phyloP scores from a whole-genome alignment of 75 land plant genomes.

The Adiantum capillusveneris region DNA sequence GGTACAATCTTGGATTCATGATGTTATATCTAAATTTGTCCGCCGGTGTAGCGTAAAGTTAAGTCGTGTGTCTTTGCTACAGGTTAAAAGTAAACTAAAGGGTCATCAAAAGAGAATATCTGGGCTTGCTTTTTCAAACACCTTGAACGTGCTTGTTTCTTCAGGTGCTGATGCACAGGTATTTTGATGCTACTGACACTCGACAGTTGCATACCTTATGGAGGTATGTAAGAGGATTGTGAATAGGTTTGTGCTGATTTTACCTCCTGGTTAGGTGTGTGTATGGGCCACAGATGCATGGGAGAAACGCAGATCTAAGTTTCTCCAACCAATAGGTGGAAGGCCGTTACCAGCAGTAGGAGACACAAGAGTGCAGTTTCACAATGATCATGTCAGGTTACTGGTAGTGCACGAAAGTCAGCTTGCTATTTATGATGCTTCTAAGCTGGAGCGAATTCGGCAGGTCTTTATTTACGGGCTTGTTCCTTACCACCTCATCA shows the following conservation, averaged over 20 bases:
- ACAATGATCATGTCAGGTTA: constrained; percentile 59
- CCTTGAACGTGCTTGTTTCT: constrained; percentile 52
- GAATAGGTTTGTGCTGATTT: background rate
- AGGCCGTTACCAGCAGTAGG: constrained; percentile 24
- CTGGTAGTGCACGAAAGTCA: constrained; percentile 70
- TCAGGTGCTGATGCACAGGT: constrained; percentile 73
- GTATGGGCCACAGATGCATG: constrained; percentile 68
- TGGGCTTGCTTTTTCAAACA: constrained; percentile 55
- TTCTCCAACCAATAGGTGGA: constrained; percentile 48
- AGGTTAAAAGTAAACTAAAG: constrained; percentile 52
- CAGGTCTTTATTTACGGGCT: constrained; percentile 35
- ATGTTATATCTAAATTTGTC: no score
- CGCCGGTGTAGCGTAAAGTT: no score
- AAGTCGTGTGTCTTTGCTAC: background rate
- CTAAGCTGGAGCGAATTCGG: constrained; percentile 40
- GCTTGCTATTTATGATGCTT: constrained; percentile 53
- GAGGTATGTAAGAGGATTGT: background rate
- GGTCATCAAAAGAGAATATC: constrained; percentile 60
- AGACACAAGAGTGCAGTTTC: constrained; percentile 73
- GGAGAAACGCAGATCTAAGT: constrained; percentile 58
- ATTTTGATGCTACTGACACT: background rate
- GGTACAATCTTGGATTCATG: constrained; percentile 11
- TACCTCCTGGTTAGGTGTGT: constrained; percentile 27
- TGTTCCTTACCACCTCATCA: background rate
- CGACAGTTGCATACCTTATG: background rate